phyloP scores from a whole-genome alignment of 2,329 filamentous ascomycete species.

The Domatiomyces globalis region DNA sequence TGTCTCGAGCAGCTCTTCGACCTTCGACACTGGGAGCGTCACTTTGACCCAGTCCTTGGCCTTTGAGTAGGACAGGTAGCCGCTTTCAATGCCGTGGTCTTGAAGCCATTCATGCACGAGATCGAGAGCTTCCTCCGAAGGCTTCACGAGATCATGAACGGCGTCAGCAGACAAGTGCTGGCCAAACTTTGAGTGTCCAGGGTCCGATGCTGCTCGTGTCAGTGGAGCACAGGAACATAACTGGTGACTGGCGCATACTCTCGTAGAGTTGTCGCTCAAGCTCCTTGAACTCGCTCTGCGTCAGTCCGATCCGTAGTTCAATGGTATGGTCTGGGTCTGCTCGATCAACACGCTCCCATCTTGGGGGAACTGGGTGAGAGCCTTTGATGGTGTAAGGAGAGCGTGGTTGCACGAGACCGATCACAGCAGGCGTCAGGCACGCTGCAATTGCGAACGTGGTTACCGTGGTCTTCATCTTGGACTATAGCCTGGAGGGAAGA shows the following conservation, averaged over 20 bases:
- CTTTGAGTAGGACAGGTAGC: constrained; percentile 32
- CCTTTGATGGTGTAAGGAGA: constrained; percentile 42
- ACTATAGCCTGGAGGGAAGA: background rate
- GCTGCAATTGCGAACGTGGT: background rate
- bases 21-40: constrained; percentile 36
- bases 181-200: constrained; percentile 4
- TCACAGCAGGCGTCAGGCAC: background rate
- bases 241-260: constrained; percentile 23
- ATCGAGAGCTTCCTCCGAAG: constrained; percentile 8
- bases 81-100: constrained; percentile 36
- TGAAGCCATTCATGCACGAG: constrained; percentile 16
- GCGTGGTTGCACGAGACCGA: constrained; percentile 20
- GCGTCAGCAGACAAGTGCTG: constrained; percentile 13
- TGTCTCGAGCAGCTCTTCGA: constrained; percentile 41
- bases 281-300: constrained; percentile 42
- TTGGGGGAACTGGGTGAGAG: constrained; percentile 36
- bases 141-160: constrained; percentile 13
- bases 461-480: background rate
- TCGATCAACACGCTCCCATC: constrained; percentile 36
- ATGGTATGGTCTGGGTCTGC: constrained; percentile 37
- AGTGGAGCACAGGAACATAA: background rate
- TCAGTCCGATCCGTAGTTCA: constrained; percentile 44
- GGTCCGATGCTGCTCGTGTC: background rate
- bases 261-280: constrained; percentile 42
- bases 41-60: constrained; percentile 46